phyloP scores from a whole-genome alignment of 1,284 basidiomycete species.

The Singerocomus inundabilis region DNA sequence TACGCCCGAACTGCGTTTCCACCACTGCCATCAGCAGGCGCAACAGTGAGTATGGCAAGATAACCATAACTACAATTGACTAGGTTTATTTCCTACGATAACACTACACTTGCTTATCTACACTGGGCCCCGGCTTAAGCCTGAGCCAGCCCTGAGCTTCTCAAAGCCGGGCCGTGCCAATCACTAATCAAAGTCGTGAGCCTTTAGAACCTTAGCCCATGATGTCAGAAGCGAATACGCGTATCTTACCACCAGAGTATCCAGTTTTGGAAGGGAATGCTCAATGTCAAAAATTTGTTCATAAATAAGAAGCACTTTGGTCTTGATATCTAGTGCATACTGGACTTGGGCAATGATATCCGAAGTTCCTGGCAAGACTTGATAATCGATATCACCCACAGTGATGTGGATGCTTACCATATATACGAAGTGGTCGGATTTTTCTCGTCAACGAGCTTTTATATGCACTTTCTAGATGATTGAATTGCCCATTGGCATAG shows the following conservation, averaged over 20 bases:
- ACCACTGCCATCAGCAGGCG: too few relatives aligned
- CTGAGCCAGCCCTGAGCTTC: too few relatives aligned
- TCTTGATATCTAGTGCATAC: constrained; percentile 89
- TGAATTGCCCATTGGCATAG: constrained; percentile 85
- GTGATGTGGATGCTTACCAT: constrained; percentile 47
- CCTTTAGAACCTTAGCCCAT: constrained; percentile 38
- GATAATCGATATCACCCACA: background rate
- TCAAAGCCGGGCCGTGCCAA: too few relatives aligned
- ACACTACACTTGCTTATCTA: too few relatives aligned
- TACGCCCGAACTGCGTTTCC: too few relatives aligned
- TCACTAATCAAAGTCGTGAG: constrained; percentile 54
- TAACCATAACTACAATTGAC: too few relatives aligned
- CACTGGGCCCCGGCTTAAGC: too few relatives aligned
- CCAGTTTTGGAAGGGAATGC: constrained; percentile 91
- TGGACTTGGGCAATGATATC: constrained; percentile 83
- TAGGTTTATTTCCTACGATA: too few relatives aligned
- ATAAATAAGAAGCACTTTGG: constrained; percentile 86
- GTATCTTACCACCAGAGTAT: constrained; percentile 71
- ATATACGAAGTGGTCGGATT: constrained; percentile 82
- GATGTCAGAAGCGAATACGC: background rate
- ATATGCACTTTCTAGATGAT: constrained; percentile 74
- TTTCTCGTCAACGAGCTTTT: constrained; percentile 81
- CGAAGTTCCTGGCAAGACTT: constrained; percentile 62
- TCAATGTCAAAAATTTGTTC: constrained; percentile 91
- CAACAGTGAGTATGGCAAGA: too few relatives aligned